A percentile compares a stretch with the other conserved stretches of the same genome.
These are phyloP conservation scores for Rhizoclosmatium sp. DNA, from an alignment of 192 early-diverging fungal genomes.

Conservation along the genomic window DNA sequence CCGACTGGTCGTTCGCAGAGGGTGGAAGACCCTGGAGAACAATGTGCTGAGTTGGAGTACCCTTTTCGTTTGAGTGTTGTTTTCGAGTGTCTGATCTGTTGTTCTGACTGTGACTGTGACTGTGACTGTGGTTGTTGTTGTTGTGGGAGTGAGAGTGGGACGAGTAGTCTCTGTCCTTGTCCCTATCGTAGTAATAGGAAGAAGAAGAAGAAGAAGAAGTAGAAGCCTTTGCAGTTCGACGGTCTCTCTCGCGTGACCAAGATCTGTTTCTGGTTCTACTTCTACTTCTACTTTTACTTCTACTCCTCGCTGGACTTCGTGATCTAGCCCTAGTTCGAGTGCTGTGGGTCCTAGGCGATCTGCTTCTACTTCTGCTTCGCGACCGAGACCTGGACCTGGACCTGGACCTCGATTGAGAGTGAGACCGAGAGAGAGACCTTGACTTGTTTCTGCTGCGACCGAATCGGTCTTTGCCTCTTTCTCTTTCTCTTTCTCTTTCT, in stretches of 20 bases:
- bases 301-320: too few relatives aligned
- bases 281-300: neutral
- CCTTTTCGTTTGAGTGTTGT: neutral
- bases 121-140: neutral
- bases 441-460: neutral
- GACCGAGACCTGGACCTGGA: neutral
- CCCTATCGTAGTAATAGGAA: neutral
- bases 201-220: too few relatives aligned
- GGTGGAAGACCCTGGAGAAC: slow-evolving; percentile 35
- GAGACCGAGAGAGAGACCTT: neutral
- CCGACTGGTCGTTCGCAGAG: slow-evolving; percentile 1
- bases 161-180: slow-evolving; percentile 17
- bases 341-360: neutral
- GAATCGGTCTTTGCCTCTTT: slow-evolving; percentile 1
- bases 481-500: slow-evolving; percentile 5
- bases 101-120: neutral
- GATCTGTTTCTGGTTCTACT: neutral
- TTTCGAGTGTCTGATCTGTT: neutral
- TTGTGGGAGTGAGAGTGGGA: neutral
- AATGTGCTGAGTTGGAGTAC: slow-evolving; percentile 28
- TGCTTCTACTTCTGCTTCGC: neutral
- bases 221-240: too few relatives aligned
- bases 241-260: slow-evolving; percentile 1
- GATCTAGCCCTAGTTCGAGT: too few relatives aligned
- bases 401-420: neutral